Evolutionary conservation across 2,329 filamentous ascomycete genomes (phyloP).

Genomic region (Cryoendolithus antarcticus): DNA sequence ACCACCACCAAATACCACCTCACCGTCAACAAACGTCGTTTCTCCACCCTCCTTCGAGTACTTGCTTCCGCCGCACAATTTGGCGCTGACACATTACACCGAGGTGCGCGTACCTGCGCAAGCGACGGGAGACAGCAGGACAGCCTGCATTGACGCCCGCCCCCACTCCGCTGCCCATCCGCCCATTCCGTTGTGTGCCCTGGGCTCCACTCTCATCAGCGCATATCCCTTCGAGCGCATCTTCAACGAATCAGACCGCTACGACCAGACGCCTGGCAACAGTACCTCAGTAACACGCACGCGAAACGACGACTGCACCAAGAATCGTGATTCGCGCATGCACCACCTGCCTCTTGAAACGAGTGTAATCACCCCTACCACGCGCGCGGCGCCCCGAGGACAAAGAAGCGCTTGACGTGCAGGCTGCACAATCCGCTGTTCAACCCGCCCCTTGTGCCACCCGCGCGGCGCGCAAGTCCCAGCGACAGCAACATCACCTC

Average conservation of each 20-base stretch:
- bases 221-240: background rate
- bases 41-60: too few species aligned
- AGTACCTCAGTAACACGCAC: background rate
- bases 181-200: slow-evolving; percentile 2
- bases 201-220: slow-evolving; percentile 1
- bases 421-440: slow-evolving; percentile 7
- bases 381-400: slow-evolving; percentile 4
- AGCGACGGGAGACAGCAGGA: too few species aligned
- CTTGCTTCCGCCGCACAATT: too few species aligned
- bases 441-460: slow-evolving; percentile 5
- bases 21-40: too few species aligned
- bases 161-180: too few species aligned
- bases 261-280: background rate
- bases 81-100: background rate
- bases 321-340: slow-evolving; percentile 1
- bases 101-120: too few species aligned
- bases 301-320: slow-evolving; percentile 2
- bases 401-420: slow-evolving; percentile 3
- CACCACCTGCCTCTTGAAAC: slow-evolving; percentile 5
- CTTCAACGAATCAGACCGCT: background rate
- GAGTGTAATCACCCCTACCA: slow-evolving; percentile 4
- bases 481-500: slow-evolving; percentile 3
- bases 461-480: slow-evolving; percentile 2
- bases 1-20: too few species aligned
- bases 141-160: too few species aligned